These are phyloP conservation scores for Colletotrichum karsti DNA, from an alignment of 2,329 filamentous ascomycete species.

Conservation along the genomic window DNA sequence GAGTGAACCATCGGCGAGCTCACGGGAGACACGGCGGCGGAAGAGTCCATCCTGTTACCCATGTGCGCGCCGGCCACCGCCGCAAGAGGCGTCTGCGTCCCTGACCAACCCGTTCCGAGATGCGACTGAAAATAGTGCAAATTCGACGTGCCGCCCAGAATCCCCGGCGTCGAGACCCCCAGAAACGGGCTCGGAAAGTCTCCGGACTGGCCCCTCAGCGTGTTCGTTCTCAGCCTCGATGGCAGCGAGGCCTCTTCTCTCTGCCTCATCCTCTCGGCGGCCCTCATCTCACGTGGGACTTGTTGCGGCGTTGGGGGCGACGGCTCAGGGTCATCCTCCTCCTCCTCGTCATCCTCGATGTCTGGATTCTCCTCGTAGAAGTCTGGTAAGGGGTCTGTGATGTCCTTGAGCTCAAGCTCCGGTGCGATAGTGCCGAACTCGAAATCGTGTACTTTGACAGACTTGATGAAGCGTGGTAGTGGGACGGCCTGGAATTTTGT, in stretches of 20 bases:
- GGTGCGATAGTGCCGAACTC: constrained; percentile 88
- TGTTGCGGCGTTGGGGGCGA: constrained; percentile 15
- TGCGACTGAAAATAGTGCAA: constrained; percentile 86
- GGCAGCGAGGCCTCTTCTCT: constrained; percentile 33
- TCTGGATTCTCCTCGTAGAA: constrained; percentile 89
- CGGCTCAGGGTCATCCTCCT: constrained; percentile 45
- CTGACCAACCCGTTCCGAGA: constrained; percentile 74
- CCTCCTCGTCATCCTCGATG: constrained; percentile 56
- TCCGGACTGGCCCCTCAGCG: constrained; percentile 32
- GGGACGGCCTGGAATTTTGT: constrained; percentile 93
- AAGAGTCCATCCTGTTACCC: constrained; percentile 36
- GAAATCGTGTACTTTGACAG: constrained; percentile 93
- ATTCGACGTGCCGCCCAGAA: constrained; percentile 78
- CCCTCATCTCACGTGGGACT: constrained; percentile 27
- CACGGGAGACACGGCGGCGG: constrained; percentile 14
- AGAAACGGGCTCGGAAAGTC: constrained; percentile 66
- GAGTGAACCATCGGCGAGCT: constrained; percentile 29
- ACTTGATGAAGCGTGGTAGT: constrained; percentile 95
- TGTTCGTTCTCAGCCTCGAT: constrained; percentile 50
- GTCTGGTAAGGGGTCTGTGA: constrained; percentile 93
- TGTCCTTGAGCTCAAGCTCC: constrained; percentile 91
- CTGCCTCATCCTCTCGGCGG: constrained; percentile 31
- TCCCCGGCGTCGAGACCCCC: constrained; percentile 67
- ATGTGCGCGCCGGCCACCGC: constrained; percentile 75
- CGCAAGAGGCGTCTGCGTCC: constrained; percentile 81